Conservation (phyloP, 805 yeast genomes). For the Yarrowia porcina region DNA sequence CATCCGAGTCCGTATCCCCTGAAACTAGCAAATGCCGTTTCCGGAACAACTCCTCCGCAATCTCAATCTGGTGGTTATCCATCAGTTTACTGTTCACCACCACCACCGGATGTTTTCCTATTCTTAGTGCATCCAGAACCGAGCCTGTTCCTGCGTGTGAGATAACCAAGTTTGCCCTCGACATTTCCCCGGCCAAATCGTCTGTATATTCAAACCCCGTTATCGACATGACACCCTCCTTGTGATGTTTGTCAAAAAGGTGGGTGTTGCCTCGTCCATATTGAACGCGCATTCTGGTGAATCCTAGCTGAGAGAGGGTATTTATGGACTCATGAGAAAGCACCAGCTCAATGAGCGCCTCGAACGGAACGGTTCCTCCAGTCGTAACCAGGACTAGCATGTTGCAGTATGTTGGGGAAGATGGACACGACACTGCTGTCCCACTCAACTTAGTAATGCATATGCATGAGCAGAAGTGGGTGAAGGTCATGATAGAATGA, state of each 20-base stretch:
- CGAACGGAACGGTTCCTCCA: conserved; percentile 89
- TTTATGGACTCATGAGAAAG: conserved; percentile 41
- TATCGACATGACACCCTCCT: conserved; percentile 33
- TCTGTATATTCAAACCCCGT: conserved; percentile 49
- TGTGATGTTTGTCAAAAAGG: conserved; percentile 24
- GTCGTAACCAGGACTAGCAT: conserved; percentile 58
- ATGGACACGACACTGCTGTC: background rate
- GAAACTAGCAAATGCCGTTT: conserved; percentile 36
- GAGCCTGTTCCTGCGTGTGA: conserved; percentile 95
- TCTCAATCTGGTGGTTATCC: conserved; percentile 83
- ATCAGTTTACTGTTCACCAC: conserved; percentile 69
- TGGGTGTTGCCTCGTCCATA: conserved; percentile 49
- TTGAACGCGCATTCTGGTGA: conserved; percentile 50
- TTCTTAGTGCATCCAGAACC: conserved; percentile 69
- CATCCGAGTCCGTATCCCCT: conserved; percentile 17
- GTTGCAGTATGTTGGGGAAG: background rate
- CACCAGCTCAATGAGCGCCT: conserved; percentile 49
- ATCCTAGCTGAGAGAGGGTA: conserved; percentile 41
- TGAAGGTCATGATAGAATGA: no score
- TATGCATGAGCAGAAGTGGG: background rate
- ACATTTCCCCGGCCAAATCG: conserved; percentile 45
- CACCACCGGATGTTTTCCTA: conserved; percentile 56
- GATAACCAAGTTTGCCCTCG: conserved; percentile 56
- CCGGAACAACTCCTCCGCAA: conserved; percentile 55
- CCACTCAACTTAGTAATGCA: conserved; percentile 1